A percentile compares a stretch with the other conserved stretches of the same genome.
Conservation (phyloP, 202 grass and related monocot genomes). For the Saccharum hybrid region DNA sequence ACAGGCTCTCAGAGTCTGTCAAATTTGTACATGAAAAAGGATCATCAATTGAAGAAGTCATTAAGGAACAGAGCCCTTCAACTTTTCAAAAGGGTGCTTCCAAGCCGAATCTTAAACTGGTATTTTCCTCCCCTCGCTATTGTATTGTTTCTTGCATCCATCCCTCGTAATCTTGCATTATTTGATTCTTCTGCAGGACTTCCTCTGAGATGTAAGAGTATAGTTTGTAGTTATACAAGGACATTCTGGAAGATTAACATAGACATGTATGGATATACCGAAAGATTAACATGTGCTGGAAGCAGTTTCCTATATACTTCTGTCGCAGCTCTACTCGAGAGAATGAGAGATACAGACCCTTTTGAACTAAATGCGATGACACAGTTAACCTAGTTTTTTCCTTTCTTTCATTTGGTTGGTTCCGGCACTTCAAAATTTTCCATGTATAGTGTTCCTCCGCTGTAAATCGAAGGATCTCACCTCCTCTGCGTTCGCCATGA, state of each 20-base stretch:
- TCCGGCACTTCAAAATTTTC: background rate
- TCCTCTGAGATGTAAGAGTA: slow-evolving; percentile 20
- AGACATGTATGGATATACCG: background rate
- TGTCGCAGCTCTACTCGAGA: slow-evolving; percentile 42
- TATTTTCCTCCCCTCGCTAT: background rate
- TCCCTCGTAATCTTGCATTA: slow-evolving; percentile 8
- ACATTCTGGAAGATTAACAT: slow-evolving; percentile 11
- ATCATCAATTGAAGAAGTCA: slow-evolving; percentile 59
- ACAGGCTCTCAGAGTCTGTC: slow-evolving; percentile 94
- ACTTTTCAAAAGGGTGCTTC: slow-evolving; percentile 42
- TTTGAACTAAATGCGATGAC: slow-evolving; percentile 34
- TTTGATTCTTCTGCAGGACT: slow-evolving; percentile 30
- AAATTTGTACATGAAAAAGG: slow-evolving; percentile 94
- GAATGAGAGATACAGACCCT: slow-evolving; percentile 40
- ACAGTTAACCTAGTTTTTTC: background rate
- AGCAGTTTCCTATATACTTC: slow-evolving; percentile 40
- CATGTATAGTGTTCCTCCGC: slow-evolving; percentile 25
- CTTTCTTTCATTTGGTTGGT: background rate
- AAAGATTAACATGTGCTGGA: slow-evolving; percentile 32
- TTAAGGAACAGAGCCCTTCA: slow-evolving; percentile 55
- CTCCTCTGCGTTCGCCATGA: background rate
- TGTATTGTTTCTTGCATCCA: slow-evolving; percentile 15
- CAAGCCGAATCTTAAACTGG: slow-evolving; percentile 43
- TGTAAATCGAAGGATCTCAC: background rate
- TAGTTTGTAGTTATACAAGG: slow-evolving; percentile 32